Evolutionary conservation across 192 early-diverging fungal species (phyloP), one percentile per base, ranked within the genome.

Genomic region (Pilaira anomala): DNA sequence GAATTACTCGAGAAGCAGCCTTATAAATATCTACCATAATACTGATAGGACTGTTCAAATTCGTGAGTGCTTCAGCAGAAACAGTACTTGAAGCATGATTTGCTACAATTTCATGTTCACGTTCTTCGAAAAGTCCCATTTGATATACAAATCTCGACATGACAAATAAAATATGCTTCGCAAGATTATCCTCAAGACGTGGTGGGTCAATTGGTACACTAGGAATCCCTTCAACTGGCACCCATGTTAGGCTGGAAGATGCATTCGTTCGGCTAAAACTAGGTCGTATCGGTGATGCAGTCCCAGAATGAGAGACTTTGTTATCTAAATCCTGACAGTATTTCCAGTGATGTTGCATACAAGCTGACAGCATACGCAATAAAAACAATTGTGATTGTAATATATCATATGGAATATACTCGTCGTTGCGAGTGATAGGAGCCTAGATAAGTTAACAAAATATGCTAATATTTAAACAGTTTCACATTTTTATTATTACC

Each of bases 371-470:
- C 29, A 96, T 78, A 57, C 87, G 79, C 51, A 94, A 78, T 25
- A 94, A 67, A 65, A 91, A 90, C 12, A 90, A 76, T 71, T 93
- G 91, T 18, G 91, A 92, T 61, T 96, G 88, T 60, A 91, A 78
- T 18, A 87, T 66, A 33, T 91, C 78, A 11, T 73, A 60, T 7
- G 85, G 77, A 14, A 80, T 57, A 16, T 48, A 56, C 2, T 81
- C 74, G 51, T 88, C 85, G 13, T 62, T 44, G 3, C 71, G 73
- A 63, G 61, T 51, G 55, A 66, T 56, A 9, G 66, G 21, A 25
- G 48, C 19, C 50, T 63, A 22, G 52, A 16, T 44, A 18, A 1
- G 24, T 2, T 12, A 25, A 21, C 5, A 61, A 30, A n/a, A 24
- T 61, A 44, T 22, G 51, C 13, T 40, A 25, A 8, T 18, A 36